Evolutionary conservation across 2,329 filamentous ascomycete species (phyloP).

Genomic region (Exophiala phaeomuriformis): DNA sequence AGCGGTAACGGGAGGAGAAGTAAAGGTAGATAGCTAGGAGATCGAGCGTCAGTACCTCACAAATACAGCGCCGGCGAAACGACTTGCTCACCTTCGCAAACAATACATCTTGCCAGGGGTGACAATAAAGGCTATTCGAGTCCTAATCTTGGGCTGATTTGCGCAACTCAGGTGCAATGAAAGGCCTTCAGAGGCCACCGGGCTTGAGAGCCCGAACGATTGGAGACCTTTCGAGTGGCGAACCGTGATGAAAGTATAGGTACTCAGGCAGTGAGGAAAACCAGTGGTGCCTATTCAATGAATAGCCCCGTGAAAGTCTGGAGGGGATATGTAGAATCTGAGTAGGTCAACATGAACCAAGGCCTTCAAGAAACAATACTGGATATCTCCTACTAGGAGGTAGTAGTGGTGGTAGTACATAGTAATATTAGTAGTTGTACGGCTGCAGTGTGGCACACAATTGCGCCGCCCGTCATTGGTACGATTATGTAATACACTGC

Average conservation of each 20-base stretch:
- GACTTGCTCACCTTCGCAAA: constrained; percentile 50
- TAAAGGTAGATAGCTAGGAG: constrained; percentile 68
- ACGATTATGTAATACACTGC: background rate
- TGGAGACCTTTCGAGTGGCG: no score
- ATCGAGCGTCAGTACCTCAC: constrained; percentile 1
- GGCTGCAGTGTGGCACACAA: no score
- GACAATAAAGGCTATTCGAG: background rate
- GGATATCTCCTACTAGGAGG: background rate
- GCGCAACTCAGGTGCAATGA: no score
- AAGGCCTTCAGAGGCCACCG: no score
- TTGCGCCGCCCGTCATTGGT: background rate
- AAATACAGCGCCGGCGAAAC: background rate
- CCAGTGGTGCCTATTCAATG: no score
- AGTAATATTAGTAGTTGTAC: no score
- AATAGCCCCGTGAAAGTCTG: no score
- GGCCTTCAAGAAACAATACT: constrained; percentile 2
- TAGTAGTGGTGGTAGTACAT: background rate
- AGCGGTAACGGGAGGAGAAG: constrained; percentile 84
- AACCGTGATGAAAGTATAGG: no score
- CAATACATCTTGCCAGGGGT: constrained; percentile 51
- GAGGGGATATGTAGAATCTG: no score
- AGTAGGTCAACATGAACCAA: background rate
- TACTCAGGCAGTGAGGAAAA: no score
- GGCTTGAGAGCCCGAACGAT: no score
- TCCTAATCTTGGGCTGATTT: no score